These are phyloP conservation scores for Nakazawaea ernobii DNA, from an alignment of 805 yeast genomes.

Conservation along the genomic window DNA sequence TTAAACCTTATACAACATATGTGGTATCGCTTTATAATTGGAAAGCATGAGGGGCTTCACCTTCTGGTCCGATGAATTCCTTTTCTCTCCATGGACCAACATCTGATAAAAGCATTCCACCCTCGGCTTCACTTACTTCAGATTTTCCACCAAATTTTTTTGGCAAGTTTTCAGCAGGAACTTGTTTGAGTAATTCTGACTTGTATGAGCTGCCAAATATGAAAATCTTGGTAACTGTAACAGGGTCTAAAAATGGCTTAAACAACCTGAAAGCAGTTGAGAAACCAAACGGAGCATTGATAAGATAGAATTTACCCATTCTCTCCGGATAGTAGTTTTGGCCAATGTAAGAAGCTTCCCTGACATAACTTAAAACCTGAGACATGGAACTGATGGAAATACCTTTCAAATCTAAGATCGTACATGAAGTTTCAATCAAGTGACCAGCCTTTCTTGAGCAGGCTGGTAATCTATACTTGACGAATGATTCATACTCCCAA, in stretches of 20 bases:
- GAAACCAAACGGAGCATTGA: slow-evolving; percentile 97
- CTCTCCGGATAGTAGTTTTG: slow-evolving; percentile 98
- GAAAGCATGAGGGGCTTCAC: slow-evolving; percentile 74
- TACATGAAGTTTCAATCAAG: slow-evolving; percentile 92
- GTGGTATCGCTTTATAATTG: slow-evolving; percentile 7
- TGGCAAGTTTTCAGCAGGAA: slow-evolving; percentile 91
- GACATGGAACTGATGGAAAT: slow-evolving; percentile 80
- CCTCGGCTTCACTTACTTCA: slow-evolving; percentile 55
- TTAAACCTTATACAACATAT: too few relatives aligned
- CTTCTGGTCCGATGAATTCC: slow-evolving; percentile 88
- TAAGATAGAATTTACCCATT: slow-evolving; percentile 95
- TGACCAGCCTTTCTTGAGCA: slow-evolving; percentile 77
- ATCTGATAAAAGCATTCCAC: slow-evolving; percentile 84
- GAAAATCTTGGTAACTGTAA: slow-evolving; percentile 91
- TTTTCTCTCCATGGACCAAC: slow-evolving; percentile 97
- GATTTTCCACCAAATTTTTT: slow-evolving; percentile 84
- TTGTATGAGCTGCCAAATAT: slow-evolving; percentile 77
- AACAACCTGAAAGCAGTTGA: slow-evolving; percentile 87
- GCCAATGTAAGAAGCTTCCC: slow-evolving; percentile 90
- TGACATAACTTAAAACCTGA: slow-evolving; percentile 81
- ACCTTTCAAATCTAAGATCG: slow-evolving; percentile 92
- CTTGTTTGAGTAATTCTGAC: slow-evolving; percentile 81
- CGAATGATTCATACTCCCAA: slow-evolving; percentile 96
- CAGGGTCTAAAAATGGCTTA: slow-evolving; percentile 95
- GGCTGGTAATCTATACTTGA: slow-evolving; percentile 82